Percentiles rank a stretch among this genome's conserved stretches.
Conservation (phyloP, 1,139 yeast species). For the Blastobotrys buckinghamii region DNA sequence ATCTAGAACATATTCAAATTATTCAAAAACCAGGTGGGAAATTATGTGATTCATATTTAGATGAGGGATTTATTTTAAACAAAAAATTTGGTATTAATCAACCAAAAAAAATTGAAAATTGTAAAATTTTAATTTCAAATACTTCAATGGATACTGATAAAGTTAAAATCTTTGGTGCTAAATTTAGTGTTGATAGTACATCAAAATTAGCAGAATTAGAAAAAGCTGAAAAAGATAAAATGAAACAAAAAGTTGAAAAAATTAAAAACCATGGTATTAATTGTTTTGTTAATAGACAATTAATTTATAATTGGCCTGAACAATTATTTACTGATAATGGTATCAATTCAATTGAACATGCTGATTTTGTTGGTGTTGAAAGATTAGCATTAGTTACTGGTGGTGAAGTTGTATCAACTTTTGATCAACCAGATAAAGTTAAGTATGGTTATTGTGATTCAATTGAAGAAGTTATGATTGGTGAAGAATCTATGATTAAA, state of each 20-base stretch:
- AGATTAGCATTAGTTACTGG: constrained; percentile 95
- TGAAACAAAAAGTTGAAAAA: constrained; percentile 85
- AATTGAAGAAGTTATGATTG: constrained; percentile 88
- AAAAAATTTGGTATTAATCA: constrained; percentile 93
- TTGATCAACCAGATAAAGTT: constrained; percentile 84
- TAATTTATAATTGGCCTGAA: constrained; percentile 97
- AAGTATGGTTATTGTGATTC: constrained; percentile 82
- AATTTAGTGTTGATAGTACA: constrained; percentile 93
- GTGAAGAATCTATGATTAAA: constrained; percentile 80
- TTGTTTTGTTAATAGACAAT: constrained; percentile 90
- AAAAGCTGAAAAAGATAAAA: constrained; percentile 89
- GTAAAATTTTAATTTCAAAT: constrained; percentile 85
- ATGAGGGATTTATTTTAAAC: constrained; percentile 89
- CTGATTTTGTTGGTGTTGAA: constrained; percentile 97
- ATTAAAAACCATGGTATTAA: constrained; percentile 78
- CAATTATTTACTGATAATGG: constrained; percentile 83
- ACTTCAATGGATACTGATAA: constrained; percentile 97
- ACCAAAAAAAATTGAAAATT: constrained; percentile 78
- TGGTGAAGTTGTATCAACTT: constrained; percentile 96
- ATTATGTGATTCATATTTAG: constrained; percentile 84
- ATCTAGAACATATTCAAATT: constrained; percentile 88
- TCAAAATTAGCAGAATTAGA: constrained; percentile 92
- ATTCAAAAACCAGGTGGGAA: constrained; percentile 93
- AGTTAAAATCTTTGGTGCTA: constrained; percentile 96
- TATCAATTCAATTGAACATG: constrained; percentile 93